A percentile compares a stretch with the other conserved stretches of the same genome.
Conservation (phyloP, 2,329 filamentous ascomycete species). For the Arthrinium puccinioides region DNA sequence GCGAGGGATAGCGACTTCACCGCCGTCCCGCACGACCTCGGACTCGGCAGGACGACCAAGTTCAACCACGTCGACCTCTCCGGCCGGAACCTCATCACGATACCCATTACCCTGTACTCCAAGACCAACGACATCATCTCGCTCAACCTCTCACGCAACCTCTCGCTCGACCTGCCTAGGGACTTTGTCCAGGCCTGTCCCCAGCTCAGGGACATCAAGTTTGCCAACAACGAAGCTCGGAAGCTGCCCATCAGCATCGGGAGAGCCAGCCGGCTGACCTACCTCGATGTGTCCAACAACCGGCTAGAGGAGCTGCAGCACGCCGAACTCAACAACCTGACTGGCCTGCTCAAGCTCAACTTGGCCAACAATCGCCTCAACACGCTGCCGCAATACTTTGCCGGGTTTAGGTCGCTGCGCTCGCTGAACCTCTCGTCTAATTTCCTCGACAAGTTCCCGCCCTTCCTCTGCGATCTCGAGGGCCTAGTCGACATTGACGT, state of each 20-base stretch:
- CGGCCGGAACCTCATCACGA: slow-evolving; percentile 84
- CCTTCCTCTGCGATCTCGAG: slow-evolving; percentile 74
- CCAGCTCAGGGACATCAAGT: slow-evolving; percentile 91
- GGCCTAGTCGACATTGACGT: slow-evolving; percentile 89
- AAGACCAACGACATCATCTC: slow-evolving; percentile 90
- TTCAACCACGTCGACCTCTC: slow-evolving; percentile 91
- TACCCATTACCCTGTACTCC: slow-evolving; percentile 88
- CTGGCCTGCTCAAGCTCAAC: slow-evolving; percentile 78
- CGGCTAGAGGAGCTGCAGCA: slow-evolving; percentile 80
- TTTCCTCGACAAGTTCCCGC: slow-evolving; percentile 75
- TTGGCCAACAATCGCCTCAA: slow-evolving; percentile 88
- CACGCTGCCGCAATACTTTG: slow-evolving; percentile 74
- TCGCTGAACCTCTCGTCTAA: slow-evolving; percentile 93
- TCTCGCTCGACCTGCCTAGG: slow-evolving; percentile 86
- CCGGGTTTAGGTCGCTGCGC: slow-evolving; percentile 68
- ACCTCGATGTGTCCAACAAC: slow-evolving; percentile 93
- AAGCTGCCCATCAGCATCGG: slow-evolving; percentile 78
- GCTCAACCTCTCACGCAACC: slow-evolving; percentile 85
- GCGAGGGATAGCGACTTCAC: slow-evolving; percentile 79
- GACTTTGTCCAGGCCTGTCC: slow-evolving; percentile 94
- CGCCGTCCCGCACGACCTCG: slow-evolving; percentile 68
- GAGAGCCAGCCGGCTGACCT: slow-evolving; percentile 73
- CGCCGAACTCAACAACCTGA: slow-evolving; percentile 69
- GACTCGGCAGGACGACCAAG: slow-evolving; percentile 76
- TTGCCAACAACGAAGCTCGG: slow-evolving; percentile 86